Percentiles rank a stretch among this genome's conserved stretches.
phyloP scores from a whole-genome alignment of 441 rosid species.

The Syzygium malaccense region DNA sequence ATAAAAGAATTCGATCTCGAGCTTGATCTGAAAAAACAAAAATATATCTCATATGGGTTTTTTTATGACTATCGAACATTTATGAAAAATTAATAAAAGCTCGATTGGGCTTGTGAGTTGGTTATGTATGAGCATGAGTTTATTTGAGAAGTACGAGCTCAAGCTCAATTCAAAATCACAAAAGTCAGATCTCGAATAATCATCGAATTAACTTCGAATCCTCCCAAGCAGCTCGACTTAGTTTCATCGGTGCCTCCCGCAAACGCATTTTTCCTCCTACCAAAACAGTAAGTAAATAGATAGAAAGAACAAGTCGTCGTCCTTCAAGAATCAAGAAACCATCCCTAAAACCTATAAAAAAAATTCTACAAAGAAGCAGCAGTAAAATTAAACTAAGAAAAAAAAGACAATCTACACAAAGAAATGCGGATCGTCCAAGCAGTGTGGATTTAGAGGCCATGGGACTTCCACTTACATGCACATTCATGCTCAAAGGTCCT shows the following conservation, averaged over 20 bases:
- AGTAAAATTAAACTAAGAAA: background rate
- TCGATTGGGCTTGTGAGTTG: background rate
- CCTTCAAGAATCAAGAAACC: background rate
- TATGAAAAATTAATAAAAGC: background rate
- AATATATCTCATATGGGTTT: background rate
- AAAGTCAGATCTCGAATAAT: background rate
- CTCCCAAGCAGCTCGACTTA: rapidly evolving
- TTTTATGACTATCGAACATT: background rate
- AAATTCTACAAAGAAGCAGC: background rate
- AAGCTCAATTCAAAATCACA: no score
- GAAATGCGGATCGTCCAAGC: background rate
- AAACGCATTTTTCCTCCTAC: no score
- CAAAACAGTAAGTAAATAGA: background rate
- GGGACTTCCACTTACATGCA: no score
- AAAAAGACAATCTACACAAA: background rate
- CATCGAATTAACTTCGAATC: background rate
- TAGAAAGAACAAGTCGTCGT: background rate
- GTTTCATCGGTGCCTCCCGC: background rate
- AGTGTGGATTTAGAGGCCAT: background rate
- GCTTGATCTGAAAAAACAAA: background rate
- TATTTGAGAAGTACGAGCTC: background rate
- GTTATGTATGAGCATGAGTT: background rate
- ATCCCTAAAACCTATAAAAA: background rate
- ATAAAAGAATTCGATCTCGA: background rate
- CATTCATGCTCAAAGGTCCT: slow-evolving; percentile 42